A percentile compares a stretch with the other conserved stretches of the same genome.
Conservation (phyloP, 192 early-diverging fungal species). For the Glomus cerebriforme region DNA sequence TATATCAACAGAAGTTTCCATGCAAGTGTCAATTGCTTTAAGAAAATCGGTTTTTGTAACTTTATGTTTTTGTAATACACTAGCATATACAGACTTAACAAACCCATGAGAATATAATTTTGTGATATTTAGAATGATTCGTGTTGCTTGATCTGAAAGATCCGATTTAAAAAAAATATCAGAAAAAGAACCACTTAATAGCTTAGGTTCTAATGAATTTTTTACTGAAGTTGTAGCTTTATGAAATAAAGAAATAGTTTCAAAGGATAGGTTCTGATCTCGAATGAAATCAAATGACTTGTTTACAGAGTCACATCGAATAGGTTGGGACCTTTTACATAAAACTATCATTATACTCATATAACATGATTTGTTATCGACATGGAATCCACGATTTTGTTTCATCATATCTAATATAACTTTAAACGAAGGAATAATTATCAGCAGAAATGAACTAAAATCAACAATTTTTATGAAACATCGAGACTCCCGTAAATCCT, state of each 20-base stretch:
- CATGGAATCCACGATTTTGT: conserved; percentile 10
- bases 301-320: background rate
- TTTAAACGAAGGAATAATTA: conserved; percentile 48
- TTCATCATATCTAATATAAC: conserved; percentile 39
- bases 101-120: conserved; percentile 55
- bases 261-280: background rate
- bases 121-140: conserved; percentile 44
- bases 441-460: conserved; percentile 46
- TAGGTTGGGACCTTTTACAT: conserved; percentile 51
- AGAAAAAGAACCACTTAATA: conserved; percentile 24
- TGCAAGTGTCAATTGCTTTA: conserved; percentile 50
- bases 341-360: conserved; percentile 51
- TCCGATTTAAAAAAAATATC: background rate
- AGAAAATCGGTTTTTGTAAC: conserved; percentile 50
- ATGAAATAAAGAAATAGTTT: background rate
- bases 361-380: conserved; percentile 26
- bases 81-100: conserved; percentile 54
- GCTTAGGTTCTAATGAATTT: conserved; percentile 17
- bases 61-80: conserved; percentile 50
- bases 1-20: conserved; percentile 52
- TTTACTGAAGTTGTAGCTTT: background rate
- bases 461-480: conserved; percentile 62
- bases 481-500: conserved; percentile 47
- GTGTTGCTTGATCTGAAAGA: conserved; percentile 5
- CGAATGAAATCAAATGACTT: background rate